phyloP scores from a whole-genome alignment of 1,284 basidiomycete species.

The Phylloporus gajari region DNA sequence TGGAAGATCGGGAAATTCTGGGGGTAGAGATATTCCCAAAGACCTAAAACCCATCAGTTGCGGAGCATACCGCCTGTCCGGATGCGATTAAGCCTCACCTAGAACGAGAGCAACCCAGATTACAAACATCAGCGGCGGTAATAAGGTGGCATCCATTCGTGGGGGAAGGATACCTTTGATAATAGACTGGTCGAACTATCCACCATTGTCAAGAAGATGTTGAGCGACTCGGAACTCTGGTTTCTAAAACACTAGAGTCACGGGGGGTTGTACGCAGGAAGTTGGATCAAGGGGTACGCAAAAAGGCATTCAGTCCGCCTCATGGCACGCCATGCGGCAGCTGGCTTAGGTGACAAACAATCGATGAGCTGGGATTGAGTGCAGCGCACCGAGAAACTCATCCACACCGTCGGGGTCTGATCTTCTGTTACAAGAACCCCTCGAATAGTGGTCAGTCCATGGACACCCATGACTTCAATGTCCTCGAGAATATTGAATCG shows the following conservation, averaged over 20 bases:
- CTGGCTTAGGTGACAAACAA: slow-evolving; percentile 22
- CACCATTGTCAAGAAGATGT: too few species aligned
- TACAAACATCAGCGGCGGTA: slow-evolving; percentile 10
- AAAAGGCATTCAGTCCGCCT: slow-evolving; percentile 26
- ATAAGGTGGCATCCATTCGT: too few species aligned
- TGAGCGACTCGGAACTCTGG: too few species aligned
- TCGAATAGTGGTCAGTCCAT: slow-evolving; percentile 18
- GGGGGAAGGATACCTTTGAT: slow-evolving; percentile 24
- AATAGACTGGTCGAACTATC: not conserved
- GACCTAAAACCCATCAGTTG: not conserved
- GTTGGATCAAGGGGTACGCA: slow-evolving; percentile 17
- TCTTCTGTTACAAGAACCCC: slow-evolving; percentile 6
- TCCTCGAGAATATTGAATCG: slow-evolving; percentile 25
- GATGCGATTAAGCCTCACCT: slow-evolving; percentile 21
- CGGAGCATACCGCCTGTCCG: slow-evolving; percentile 4
- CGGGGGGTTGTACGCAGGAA: slow-evolving; percentile 13
- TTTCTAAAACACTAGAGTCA: too few species aligned
- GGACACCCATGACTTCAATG: slow-evolving; percentile 1
- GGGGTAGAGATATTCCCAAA: too few species aligned
- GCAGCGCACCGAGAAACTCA: not conserved
- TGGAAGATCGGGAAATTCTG: too few species aligned
- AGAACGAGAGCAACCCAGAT: slow-evolving; percentile 2
- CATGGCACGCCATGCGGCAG: slow-evolving; percentile 39
- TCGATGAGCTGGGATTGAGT: slow-evolving; percentile 17
- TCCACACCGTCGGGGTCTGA: not conserved